phyloP scores from a whole-genome alignment of 129 eudicot genomes.

The Centella asiatica region DNA sequence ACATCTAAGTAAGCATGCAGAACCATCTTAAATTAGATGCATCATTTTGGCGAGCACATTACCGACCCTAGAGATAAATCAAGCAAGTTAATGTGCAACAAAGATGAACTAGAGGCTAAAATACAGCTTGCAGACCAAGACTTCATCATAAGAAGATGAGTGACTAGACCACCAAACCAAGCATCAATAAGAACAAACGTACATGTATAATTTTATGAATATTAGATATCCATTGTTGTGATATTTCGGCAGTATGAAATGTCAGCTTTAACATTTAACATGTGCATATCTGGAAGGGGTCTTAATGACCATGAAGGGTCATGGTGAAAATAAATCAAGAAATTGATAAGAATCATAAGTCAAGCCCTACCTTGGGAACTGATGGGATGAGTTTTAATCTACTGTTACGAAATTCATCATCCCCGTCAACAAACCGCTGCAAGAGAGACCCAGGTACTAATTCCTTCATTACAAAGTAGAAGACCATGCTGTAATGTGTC shows the following conservation, averaged over 20 bases:
- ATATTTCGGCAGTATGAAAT: background rate
- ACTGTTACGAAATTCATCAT: conserved; percentile 97
- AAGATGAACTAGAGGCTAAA: no score
- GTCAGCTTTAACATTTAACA: background rate
- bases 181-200: background rate
- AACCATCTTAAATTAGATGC: background rate
- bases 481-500: conserved; percentile 94
- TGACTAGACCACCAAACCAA: background rate
- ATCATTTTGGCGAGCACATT: background rate
- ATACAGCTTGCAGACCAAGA: no score
- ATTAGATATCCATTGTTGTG: no score
- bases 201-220: no score
- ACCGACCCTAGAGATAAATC: background rate
- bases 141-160: no score
- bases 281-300: background rate
- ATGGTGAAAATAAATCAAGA: background rate
- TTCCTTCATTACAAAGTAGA: conserved; percentile 72
- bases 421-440: conserved; percentile 97
- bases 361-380: conserved; percentile 76
- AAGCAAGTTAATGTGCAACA: background rate
- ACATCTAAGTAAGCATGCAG: background rate
- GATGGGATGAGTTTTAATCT: conserved; percentile 94
- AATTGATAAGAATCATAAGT: background rate
- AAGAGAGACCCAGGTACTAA: conserved; percentile 72
- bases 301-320: background rate